These are phyloP conservation scores for Boletus insuetus DNA, from an alignment of 768 basidiomycete species.

Conservation along the genomic window DNA sequence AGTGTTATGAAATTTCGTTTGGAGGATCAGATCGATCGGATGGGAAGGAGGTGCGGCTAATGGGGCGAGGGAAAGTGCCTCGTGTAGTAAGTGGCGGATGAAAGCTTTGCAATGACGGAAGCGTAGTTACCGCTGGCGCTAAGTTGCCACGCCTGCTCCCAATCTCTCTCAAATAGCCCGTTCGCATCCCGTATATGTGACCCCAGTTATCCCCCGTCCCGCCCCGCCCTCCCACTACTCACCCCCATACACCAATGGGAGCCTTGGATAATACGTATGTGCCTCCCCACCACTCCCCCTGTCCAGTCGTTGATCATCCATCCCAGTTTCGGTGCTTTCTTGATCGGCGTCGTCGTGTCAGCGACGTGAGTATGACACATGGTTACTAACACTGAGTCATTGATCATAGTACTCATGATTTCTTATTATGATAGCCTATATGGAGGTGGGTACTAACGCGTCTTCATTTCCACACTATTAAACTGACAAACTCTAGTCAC, in stretches of 20 bases:
- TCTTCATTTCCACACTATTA: constrained; percentile 3
- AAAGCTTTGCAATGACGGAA: constrained; percentile 26
- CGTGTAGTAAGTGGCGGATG: constrained; percentile 21
- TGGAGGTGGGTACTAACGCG: constrained; percentile 39
- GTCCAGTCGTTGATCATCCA: neutral
- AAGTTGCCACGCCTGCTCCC: constrained; percentile 9
- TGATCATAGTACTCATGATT: neutral
- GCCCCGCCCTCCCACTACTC: neutral
- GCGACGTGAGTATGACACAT: constrained; percentile 41
- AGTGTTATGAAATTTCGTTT: constrained; percentile 17
- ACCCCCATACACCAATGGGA: constrained; percentile 11
- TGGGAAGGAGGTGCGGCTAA: constrained; percentile 10
- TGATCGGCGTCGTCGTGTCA: constrained; percentile 54
- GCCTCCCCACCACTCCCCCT: neutral
- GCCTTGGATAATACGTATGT: constrained; percentile 40
- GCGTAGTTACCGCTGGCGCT: constrained; percentile 10
- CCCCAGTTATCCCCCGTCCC: neutral
- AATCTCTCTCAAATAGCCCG: constrained; percentile 18
- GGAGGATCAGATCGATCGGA: constrained; percentile 17
- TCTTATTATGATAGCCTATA: constrained; percentile 39
- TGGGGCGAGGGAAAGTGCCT: constrained; percentile 14
- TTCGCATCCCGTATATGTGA: neutral
- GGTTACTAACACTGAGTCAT: constrained; percentile 3
- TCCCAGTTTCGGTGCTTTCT: constrained; percentile 49
- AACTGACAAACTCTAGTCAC: constrained; percentile 41